phyloP scores from a whole-genome alignment of 169 alveolate species.

The Sarcocystis neurona region DNA sequence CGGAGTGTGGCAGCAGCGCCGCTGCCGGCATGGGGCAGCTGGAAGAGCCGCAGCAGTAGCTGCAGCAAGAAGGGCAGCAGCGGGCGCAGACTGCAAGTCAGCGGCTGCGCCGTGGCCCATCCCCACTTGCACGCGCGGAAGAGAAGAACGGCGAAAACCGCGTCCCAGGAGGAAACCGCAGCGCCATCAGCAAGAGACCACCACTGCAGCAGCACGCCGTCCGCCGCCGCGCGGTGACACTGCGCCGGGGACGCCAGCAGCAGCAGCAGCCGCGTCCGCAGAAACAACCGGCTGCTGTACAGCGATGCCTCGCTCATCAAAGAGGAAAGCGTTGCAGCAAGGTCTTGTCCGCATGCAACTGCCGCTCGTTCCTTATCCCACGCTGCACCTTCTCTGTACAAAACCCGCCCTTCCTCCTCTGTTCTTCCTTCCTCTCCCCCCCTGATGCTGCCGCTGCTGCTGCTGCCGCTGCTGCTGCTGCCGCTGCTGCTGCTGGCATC shows the following conservation, averaged over 20 bases:
- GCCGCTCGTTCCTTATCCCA: too few species aligned
- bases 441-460: not conserved
- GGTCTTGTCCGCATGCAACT: too few species aligned
- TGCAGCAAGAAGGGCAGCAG: conserved; percentile 34
- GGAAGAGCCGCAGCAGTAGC: not conserved
- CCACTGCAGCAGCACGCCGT: conserved; percentile 11
- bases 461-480: not conserved
- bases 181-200: conserved; percentile 22
- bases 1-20: conserved; percentile 17
- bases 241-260: conserved; percentile 3
- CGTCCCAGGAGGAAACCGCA: conserved; percentile 40
- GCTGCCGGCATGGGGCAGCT: not conserved
- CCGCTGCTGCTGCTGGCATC: not conserved
- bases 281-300: not conserved
- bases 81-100: conserved; percentile 14
- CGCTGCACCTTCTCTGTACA: too few species aligned
- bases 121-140: conserved; percentile 37
- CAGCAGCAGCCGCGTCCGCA: conserved; percentile 30
- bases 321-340: not conserved
- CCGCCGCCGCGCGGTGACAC: not conserved
- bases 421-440: not conserved
- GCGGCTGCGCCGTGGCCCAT: conserved; percentile 52
- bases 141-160: not conserved
- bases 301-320: not conserved
- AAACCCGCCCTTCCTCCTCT: not conserved